These are phyloP conservation scores for Fusarium buharicum DNA, from an alignment of 2,329 filamentous ascomycete genomes.

Conservation along the genomic window DNA sequence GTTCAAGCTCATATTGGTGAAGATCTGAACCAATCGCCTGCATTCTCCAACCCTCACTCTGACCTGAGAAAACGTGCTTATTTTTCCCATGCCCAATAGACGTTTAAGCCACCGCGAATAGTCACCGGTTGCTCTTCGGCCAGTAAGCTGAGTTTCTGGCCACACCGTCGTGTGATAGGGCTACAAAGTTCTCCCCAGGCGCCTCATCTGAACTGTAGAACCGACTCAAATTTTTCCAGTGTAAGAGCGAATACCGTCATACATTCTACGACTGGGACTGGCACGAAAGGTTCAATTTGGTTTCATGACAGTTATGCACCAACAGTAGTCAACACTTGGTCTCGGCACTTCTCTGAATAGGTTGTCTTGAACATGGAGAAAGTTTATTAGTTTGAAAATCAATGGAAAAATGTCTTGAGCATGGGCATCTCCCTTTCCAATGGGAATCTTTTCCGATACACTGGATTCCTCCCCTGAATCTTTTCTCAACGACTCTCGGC, in stretches of 20 bases:
- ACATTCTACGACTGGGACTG: not conserved
- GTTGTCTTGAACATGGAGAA: not conserved
- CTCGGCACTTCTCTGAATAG: not conserved
- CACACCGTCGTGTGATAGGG: slow-evolving; percentile 18
- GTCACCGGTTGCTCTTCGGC: not conserved
- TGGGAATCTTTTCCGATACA: not conserved
- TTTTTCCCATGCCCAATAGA: not conserved
- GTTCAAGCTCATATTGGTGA: not conserved
- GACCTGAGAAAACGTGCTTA: not conserved
- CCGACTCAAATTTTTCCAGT: not conserved
- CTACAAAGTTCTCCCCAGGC: slow-evolving; percentile 9
- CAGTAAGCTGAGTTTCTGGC: slow-evolving; percentile 4
- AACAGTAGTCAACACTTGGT: too few relatives aligned
- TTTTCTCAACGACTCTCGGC: slow-evolving; percentile 8
- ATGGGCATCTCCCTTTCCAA: not conserved
- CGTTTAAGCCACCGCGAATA: not conserved
- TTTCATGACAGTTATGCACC: too few relatives aligned
- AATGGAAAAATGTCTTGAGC: too few relatives aligned
- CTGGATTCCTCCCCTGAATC: not conserved
- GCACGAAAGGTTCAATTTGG: not conserved
- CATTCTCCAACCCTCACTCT: not conserved
- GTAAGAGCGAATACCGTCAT: not conserved
- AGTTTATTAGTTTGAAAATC: not conserved
- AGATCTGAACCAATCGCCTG: not conserved
- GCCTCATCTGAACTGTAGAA: not conserved